Base-by-base conservation (phyloP, 495 filamentous ascomycete genomes). In the Massariosphaeria phaeospora region DNA sequence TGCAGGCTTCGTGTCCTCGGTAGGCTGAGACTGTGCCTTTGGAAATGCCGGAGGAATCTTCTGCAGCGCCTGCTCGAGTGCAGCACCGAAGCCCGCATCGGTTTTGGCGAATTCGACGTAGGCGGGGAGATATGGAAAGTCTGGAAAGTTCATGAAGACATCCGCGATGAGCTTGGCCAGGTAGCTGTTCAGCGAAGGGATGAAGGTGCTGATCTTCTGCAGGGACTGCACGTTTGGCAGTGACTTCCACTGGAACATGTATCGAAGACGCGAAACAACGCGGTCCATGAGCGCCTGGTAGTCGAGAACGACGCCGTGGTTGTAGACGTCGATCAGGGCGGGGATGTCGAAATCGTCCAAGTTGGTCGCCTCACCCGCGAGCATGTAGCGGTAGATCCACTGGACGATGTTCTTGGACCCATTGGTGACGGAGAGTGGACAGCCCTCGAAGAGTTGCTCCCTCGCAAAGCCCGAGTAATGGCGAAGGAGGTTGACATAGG, bases 381-480 rank as follows among this genome's bases (percentile, higher is more conserved):
- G 45, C 57, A 61, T 61, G 43, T 41, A 55, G 10, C 38, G 36
- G 38, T 61, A 61, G 17, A 61, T 61, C 36, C 52, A 61, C 1
- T 31, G 13, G 12, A 56, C 23, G 26, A 44, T 21, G 1, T 51
- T 27, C 46, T 56, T 61, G 29, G 30, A 24, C 18, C 45, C 38
- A 27, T 30, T 18, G 3, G 36, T 43, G 24, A 61, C 41, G 18
- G 12, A 7, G 3, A 61, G 48, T n/a, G n/a, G n/a, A n/a, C n/a
- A n/a, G 10, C 25, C 17, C 35, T 17, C 27, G 1, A 45, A 27
- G 4, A 56, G 45, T 11, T 40, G 26, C 27, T 45, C 13, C 40
- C 41, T 50, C 5, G 38, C 35, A n/a, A 34, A 34, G 12, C 18
- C 15, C 18, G 45, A 56, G 47, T 21, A 56, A 29, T 56, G 52